Conservation (phyloP, 176 grass and related monocot species). For the Carex kokanica region DNA sequence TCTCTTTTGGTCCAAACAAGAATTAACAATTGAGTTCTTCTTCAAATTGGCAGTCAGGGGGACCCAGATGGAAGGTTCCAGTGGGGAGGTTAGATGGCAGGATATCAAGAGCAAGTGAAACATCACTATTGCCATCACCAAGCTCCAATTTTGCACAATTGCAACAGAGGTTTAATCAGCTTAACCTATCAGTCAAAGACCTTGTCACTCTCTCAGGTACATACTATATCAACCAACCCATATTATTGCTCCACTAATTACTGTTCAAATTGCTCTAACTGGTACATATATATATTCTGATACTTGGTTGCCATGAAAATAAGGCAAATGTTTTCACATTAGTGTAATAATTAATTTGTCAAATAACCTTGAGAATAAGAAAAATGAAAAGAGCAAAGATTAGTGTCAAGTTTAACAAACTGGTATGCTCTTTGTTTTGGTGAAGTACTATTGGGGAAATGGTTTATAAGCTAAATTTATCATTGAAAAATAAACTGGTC, state of each 20-base stretch:
- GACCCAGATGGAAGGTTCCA: slow-evolving; percentile 61
- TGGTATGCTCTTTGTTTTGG: not conserved
- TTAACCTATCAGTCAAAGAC: slow-evolving; percentile 64
- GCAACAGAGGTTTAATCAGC: slow-evolving; percentile 72
- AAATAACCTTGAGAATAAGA: not conserved
- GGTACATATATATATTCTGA: slow-evolving; percentile 4
- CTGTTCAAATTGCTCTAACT: not conserved
- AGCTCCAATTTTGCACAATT: slow-evolving; percentile 63
- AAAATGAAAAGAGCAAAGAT: not conserved
- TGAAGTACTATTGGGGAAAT: no score
- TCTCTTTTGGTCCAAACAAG: not conserved
- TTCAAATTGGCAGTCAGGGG: slow-evolving; percentile 55
- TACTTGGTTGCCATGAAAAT: not conserved
- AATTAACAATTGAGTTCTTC: not conserved
- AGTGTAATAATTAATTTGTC: not conserved
- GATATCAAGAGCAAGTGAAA: slow-evolving; percentile 62
- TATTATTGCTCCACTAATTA: not conserved
- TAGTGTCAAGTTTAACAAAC: not conserved
- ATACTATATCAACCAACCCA: not conserved
- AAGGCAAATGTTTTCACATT: not conserved
- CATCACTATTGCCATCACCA: slow-evolving; percentile 52
- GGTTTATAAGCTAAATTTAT: not conserved
- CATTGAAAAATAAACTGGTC: slow-evolving; percentile 16
- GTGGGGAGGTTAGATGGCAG: slow-evolving; percentile 64
- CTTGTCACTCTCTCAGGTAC: slow-evolving; percentile 70